These are phyloP conservation scores for Tilletiopsis washingtonensis DNA, from an alignment of 1,284 basidiomycete species.

Conservation along the genomic window DNA sequence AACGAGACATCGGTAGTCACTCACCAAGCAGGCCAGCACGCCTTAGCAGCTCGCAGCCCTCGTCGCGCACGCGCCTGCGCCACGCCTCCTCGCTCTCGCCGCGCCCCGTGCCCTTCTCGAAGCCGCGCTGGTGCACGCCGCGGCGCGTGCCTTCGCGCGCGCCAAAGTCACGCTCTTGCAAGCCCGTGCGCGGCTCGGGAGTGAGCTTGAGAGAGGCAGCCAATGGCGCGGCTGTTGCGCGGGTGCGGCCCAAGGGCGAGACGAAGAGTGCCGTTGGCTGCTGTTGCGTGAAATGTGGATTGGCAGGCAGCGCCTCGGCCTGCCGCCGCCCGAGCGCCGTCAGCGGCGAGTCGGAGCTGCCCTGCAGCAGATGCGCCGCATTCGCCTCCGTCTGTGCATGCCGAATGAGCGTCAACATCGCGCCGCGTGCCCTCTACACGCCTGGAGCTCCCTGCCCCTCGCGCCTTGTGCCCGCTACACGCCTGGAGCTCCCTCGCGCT, in stretches of 20 bases:
- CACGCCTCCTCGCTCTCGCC: conserved; percentile 16
- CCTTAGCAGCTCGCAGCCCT: too few relatives aligned
- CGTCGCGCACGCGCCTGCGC: conserved; percentile 6
- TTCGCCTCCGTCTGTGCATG: conserved; percentile 41
- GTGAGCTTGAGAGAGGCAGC: not conserved
- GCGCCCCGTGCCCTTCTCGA: conserved; percentile 11
- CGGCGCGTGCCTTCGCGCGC: conserved; percentile 25
- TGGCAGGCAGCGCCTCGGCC: conserved; percentile 18
- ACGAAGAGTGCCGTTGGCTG: conserved; percentile 1
- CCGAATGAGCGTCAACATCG: conserved; percentile 31
- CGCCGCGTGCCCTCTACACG: too few relatives aligned
- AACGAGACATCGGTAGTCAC: too few relatives aligned
- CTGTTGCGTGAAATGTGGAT: not conserved
- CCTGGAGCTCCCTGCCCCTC: too few relatives aligned
- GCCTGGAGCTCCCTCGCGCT: too few relatives aligned
- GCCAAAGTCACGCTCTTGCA: conserved; percentile 29
- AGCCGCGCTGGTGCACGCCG: conserved; percentile 18
- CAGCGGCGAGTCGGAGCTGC: conserved; percentile 35
- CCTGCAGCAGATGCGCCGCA: conserved; percentile 36
- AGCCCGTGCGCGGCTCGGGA: conserved; percentile 7
- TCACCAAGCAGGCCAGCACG: too few relatives aligned
- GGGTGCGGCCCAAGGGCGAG: conserved; percentile 4
- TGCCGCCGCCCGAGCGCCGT: conserved; percentile 30
- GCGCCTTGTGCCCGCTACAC: too few relatives aligned
- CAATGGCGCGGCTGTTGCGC: too few relatives aligned